phyloP scores from a whole-genome alignment of 2,329 filamentous ascomycete genomes.

The Botryotinia calthae region DNA sequence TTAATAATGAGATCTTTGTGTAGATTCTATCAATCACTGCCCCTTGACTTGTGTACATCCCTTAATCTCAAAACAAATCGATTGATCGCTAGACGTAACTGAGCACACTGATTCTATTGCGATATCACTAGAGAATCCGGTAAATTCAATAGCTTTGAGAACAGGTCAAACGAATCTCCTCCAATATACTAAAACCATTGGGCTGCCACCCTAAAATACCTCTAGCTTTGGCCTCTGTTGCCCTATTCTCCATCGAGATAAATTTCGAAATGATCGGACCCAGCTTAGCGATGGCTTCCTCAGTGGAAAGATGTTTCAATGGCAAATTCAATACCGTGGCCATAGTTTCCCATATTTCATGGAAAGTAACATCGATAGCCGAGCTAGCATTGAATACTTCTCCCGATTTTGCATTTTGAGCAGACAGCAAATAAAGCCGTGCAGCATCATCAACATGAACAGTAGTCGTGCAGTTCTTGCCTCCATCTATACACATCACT shows the following conservation, averaged over 20 bases:
- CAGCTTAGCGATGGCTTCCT: not conserved
- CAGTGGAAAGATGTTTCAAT: not conserved
- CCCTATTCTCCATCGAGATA: slow-evolving; percentile 10
- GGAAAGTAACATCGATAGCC: slow-evolving; percentile 38
- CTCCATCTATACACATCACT: slow-evolving; percentile 38
- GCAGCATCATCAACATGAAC: slow-evolving; percentile 48
- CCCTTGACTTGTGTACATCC: fast-evolving
- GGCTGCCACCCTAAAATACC: not conserved
- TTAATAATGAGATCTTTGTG: not conserved
- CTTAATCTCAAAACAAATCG: not conserved
- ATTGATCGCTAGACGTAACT: not conserved
- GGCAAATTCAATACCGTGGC: slow-evolving; percentile 30
- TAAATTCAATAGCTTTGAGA: not conserved
- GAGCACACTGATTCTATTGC: fast-evolving
- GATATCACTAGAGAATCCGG: fast-evolving
- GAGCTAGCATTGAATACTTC: slow-evolving; percentile 41
- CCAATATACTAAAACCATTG: not conserved
- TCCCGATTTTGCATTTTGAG: slow-evolving; percentile 39
- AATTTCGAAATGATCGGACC: not conserved
- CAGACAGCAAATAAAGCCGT: slow-evolving; percentile 42
- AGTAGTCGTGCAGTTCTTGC: slow-evolving; percentile 34
- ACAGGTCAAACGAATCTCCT: not conserved
- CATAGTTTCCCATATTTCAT: slow-evolving; percentile 37
- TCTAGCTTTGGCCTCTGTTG: not conserved
- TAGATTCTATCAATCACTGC: not conserved